A percentile compares a stretch with the other conserved stretches of the same genome.
Evolutionary conservation across 2,329 filamentous ascomycete genomes (phyloP).

Genomic region (Cryphonectria carpinicola): DNA sequence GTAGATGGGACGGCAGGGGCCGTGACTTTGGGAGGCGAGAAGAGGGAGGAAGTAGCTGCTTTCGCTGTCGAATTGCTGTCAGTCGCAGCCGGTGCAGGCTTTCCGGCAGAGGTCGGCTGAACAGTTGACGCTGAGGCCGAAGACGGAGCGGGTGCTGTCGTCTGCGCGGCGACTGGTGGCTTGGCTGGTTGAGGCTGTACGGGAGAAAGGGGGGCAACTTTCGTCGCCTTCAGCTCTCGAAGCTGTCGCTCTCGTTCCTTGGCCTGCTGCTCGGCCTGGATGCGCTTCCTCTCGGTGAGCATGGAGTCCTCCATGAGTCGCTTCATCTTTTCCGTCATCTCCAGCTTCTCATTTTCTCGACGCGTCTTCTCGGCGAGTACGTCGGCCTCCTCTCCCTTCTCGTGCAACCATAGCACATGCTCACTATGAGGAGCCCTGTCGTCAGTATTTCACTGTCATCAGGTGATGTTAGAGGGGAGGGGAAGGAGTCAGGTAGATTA

Average conservation of each 20-base stretch:
- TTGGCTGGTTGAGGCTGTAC: slow-evolving; percentile 19
- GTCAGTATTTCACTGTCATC: slow-evolving; percentile 2
- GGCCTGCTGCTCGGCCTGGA: slow-evolving; percentile 25
- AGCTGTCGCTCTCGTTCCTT: slow-evolving; percentile 19
- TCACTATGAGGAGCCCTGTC: slow-evolving; percentile 31
- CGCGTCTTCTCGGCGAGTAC: slow-evolving; percentile 35
- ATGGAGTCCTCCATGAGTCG: slow-evolving; percentile 34
- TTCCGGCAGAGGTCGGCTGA: neutral
- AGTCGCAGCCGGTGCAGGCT: neutral
- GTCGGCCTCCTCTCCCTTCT: slow-evolving; percentile 34
- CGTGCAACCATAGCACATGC: slow-evolving; percentile 35
- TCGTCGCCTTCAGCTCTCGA: slow-evolving; percentile 23
- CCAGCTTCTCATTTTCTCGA: slow-evolving; percentile 32
- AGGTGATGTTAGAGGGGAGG: neutral
- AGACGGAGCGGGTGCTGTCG: slow-evolving; percentile 12
- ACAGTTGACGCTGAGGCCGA: slow-evolving; percentile 8
- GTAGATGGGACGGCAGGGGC: neutral
- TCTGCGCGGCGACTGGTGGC: slow-evolving; percentile 15
- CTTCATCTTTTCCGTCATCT: slow-evolving; percentile 17
- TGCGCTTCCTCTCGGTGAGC: slow-evolving; percentile 35
- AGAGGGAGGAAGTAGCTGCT: slow-evolving; percentile 9
- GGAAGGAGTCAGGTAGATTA: neutral
- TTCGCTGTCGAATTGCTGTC: slow-evolving; percentile 20
- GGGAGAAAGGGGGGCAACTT: slow-evolving; percentile 23
- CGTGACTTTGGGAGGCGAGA: neutral